Percentiles rank a stretch among this genome's conserved stretches.
These are phyloP conservation scores for Chloranthus sessilifolius DNA, from an alignment of 164 flowering plant species.

Conservation along the genomic window DNA sequence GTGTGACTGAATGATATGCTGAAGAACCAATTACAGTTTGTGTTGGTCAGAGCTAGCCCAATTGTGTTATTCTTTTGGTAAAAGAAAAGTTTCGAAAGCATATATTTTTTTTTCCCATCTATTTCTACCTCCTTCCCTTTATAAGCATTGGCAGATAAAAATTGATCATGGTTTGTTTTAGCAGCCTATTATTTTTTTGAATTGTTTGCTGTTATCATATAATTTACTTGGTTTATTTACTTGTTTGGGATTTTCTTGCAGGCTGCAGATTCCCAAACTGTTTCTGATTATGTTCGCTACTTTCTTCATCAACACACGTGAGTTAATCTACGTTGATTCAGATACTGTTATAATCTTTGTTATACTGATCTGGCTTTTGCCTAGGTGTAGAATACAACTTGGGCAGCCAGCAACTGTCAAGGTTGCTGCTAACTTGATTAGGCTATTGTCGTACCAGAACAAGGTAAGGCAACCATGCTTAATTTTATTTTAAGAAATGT, in stretches of 20 bases:
- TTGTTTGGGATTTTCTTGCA: conserved; percentile 23
- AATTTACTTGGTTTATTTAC: too few species aligned
- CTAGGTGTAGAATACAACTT: conserved; percentile 65
- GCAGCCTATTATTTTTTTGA: too few species aligned
- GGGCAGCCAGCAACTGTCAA: conserved; percentile 98
- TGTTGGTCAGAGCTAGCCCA: too few species aligned
- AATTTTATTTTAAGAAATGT: not conserved
- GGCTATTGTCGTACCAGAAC: conserved; percentile 72
- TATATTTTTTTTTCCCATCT: too few species aligned
- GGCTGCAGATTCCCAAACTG: conserved; percentile 94
- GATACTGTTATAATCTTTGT: not conserved
- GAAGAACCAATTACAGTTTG: too few species aligned
- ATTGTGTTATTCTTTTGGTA: too few species aligned
- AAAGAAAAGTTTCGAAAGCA: too few species aligned
- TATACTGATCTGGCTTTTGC: not conserved
- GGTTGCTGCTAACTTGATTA: conserved; percentile 86
- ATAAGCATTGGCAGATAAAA: too few species aligned
- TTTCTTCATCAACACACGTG: conserved; percentile 90
- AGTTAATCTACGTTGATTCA: conserved; percentile 21
- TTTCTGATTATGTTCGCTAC: conserved; percentile 85
- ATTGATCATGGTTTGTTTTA: too few species aligned
- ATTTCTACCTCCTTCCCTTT: too few species aligned
- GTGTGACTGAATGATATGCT: too few species aligned
- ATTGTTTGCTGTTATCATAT: too few species aligned
- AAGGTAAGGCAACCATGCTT: conserved; percentile 61